A percentile compares a stretch with the other conserved stretches of the same genome.
These are phyloP conservation scores for Candida sp. DNA, from an alignment of 1,139 yeast species.

Conservation along the genomic window DNA sequence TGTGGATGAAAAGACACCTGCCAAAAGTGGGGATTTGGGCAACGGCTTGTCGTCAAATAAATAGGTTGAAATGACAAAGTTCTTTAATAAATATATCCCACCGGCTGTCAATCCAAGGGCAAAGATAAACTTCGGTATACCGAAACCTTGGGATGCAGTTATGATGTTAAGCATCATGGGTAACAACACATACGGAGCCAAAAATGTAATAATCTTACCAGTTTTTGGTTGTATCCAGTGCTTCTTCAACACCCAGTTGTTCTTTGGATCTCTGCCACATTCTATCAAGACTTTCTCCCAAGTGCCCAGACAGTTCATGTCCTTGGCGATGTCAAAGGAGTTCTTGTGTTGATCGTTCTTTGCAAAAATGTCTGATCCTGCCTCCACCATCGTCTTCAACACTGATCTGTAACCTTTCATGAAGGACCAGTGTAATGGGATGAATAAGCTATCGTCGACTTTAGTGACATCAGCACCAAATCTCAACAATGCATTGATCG, in stretches of 20 bases:
- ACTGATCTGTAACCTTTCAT: conserved; percentile 79
- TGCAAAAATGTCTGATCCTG: conserved; percentile 72
- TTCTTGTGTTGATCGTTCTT: conserved; percentile 72
- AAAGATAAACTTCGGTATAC: conserved; percentile 36
- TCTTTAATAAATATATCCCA: conserved; percentile 30
- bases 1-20: conserved; percentile 78
- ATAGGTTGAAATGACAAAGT: conserved; percentile 52
- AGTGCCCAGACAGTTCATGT: conserved; percentile 69
- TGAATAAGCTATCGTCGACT: conserved; percentile 75
- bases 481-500: conserved; percentile 73
- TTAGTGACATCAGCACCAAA: conserved; percentile 76
- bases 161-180: conserved; percentile 46
- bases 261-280: conserved; percentile 46
- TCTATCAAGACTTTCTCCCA: conserved; percentile 65
- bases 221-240: conserved; percentile 39
- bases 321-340: conserved; percentile 71
- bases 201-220: conserved; percentile 65
- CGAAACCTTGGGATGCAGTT: conserved; percentile 30
- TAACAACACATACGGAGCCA: conserved; percentile 59
- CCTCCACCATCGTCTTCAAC: conserved; percentile 65
- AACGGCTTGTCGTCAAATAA: conserved; percentile 55
- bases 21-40: conserved; percentile 66
- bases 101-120: conserved; percentile 25
- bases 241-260: conserved; percentile 44
- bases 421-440: conserved; percentile 92